Base-by-base conservation (phyloP, 1,284 basidiomycete species). In the Coriolopsis trogii region DNA sequence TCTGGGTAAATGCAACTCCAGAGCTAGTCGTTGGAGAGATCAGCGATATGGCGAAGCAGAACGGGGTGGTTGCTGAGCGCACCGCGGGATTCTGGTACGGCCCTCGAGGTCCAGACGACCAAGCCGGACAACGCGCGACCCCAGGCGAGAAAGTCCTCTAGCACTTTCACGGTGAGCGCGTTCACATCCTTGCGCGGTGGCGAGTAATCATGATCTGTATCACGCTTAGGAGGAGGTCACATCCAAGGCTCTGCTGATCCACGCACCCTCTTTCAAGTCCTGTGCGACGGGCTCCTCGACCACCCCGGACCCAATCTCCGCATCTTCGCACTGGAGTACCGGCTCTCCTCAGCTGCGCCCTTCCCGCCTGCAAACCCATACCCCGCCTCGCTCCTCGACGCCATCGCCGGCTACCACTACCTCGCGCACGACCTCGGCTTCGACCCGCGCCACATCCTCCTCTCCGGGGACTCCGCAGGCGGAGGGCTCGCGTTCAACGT, bases 381-480 rank as follows among this genome's bases (percentile, higher is more conserved):
- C 73, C 85, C 87, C 0, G 67, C 84, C 0, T 83, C 84, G 13
- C 72, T 89, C 1, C 64, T 87, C 6, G 85, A 89, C 57, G 80
- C 80, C 0, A 70, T 87, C 15, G 76, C 82, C 1, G 81, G 80
- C 0, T 88, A 87, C 63, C 70, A 74, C 49, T 83, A 87, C 61
- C 77, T 87, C 10, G 73, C 85, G 26, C 49, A 63, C 16, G 60
- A 61, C 1, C 63, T 74, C 28, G 69, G 70, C 0, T 73, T 79
- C 46, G 48, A 61, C 3, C 70, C 75, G n/a, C 56, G 65, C 10
- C 71, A 81, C 58, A 84, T 91, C 57, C 72, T 87, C 41, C 41
- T 92, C 13, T 75, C 73, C 13, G 88, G 88, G 1, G 87, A 91
- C 63, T 85, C 82, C 13, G 87, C 87, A 0, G 89, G 89, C 1